Conservation (phyloP, 2,329 filamentous ascomycete species). For the Aspergillus hiratsukae region DNA sequence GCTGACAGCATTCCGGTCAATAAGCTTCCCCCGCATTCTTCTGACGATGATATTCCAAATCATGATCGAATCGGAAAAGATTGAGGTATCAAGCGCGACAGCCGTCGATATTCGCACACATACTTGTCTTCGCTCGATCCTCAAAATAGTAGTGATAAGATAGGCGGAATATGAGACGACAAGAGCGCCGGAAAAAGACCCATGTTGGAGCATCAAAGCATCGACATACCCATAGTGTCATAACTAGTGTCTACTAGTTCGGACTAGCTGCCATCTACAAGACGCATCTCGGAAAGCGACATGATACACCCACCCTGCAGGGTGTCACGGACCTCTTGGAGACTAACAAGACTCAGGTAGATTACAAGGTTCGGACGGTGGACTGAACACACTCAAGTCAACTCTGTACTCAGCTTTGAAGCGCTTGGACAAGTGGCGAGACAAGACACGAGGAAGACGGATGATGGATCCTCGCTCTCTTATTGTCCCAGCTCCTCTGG, state of each 20-base stretch:
- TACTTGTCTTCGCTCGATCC: not conserved
- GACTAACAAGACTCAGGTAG: constrained; percentile 1
- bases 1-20: constrained; percentile 6
- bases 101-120: not conserved
- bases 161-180: not conserved
- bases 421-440: not conserved
- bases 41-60: constrained; percentile 5
- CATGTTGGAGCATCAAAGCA: too few relatives aligned
- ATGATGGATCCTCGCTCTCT: not conserved
- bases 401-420: not conserved
- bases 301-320: constrained; percentile 15
- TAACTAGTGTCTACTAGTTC: not conserved
- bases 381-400: not conserved
- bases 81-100: not conserved
- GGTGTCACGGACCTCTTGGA: constrained; percentile 23
- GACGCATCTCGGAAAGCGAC: constrained; percentile 18
- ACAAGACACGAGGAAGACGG: not conserved
- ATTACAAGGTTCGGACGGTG: constrained; percentile 12
- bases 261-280: not conserved
- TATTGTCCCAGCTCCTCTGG: not conserved
- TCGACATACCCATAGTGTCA: constrained; percentile 1
- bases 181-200: not conserved
- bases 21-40: constrained; percentile 2
- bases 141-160: not conserved
- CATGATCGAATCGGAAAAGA: not conserved